Conservation (phyloP, 305 asterid genomes). For the Fraxinus albicans region DNA sequence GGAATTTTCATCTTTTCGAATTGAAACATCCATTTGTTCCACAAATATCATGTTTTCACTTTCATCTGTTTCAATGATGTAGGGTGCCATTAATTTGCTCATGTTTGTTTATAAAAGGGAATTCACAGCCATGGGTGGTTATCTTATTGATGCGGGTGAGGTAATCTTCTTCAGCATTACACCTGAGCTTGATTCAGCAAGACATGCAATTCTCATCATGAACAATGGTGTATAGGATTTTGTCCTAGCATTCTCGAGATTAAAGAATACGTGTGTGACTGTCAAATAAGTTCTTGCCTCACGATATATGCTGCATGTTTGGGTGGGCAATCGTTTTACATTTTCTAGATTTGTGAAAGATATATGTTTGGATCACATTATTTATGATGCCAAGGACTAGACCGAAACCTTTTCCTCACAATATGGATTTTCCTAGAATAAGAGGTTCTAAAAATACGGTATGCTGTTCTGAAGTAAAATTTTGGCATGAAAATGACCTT, state of each 20-base stretch:
- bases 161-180: conserved; percentile 46
- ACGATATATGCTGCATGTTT: not conserved
- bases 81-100: conserved; percentile 98
- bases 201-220: conserved; percentile 18
- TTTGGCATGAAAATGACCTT: not conserved
- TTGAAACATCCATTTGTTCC: conserved; percentile 17
- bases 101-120: conserved; percentile 85
- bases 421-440: not conserved
- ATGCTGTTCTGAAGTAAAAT: not conserved
- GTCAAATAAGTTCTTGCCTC: conserved; percentile 1
- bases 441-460: not conserved
- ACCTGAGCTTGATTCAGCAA: conserved; percentile 13
- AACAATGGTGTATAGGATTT: conserved; percentile 3
- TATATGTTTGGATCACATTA: conserved; percentile 13
- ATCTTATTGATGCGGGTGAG: conserved; percentile 98
- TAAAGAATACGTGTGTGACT: conserved; percentile 3
- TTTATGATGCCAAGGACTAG: conserved; percentile 13
- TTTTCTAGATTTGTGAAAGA: conserved; percentile 12
- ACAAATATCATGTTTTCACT: conserved; percentile 18
- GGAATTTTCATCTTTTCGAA: not conserved
- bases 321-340: not conserved
- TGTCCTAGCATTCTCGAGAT: conserved; percentile 12
- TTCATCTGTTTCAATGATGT: conserved; percentile 29
- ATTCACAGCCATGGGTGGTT: conserved; percentile 95
- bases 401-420: not conserved